Evolutionary conservation across 345 rosid species (phyloP), one percentile per base, ranked within the genome.

Genomic region (Dipteronia dyeriana): DNA sequence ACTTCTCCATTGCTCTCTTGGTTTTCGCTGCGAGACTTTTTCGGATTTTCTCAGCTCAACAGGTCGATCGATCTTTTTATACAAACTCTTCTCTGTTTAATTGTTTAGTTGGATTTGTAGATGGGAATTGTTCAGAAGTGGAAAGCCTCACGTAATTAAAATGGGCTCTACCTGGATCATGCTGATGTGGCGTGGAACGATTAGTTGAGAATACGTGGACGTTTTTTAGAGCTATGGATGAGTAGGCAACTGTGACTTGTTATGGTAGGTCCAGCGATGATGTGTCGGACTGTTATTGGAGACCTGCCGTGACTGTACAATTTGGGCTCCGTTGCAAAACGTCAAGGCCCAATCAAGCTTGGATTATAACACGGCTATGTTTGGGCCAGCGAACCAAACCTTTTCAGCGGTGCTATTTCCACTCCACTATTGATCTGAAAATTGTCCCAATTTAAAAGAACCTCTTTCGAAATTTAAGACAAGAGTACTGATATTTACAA

Each of bases 1-100:
- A 79, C 75, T 78, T 84, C 82, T 75, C 85, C 93, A 89, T 91
- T 79, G 79, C 60, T 43, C 49, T 25, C 72, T 29, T 75, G 60
- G 19, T 66, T 70, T 12, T 25, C 9, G 74, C 38, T 75, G 54
- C 4, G 38, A 34, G 38, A 34, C 4, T 34, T 34, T 31, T 34
- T 34, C 31, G 76, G 66, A 19, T 13, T 73, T 29, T 54, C 41
- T 38, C 66, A 0, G 66, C 65, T 22, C 0, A 25, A 4, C 38
- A 34, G 4, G 38, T 34, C 13, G 57, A 45, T 0, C 29, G 8
- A 61, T 23, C 16, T 0, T 25, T 43, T 9, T 23, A 74, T 76
- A 31, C 43, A 64, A 49, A 13, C 66, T 9, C 65, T 10, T 17
- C 26, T 49, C 45, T 9, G 51, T 29, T 47, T 10, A 26, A 22